phyloP scores from a whole-genome alignment of 2,329 filamentous ascomycete species.

The Venturia asperata region DNA sequence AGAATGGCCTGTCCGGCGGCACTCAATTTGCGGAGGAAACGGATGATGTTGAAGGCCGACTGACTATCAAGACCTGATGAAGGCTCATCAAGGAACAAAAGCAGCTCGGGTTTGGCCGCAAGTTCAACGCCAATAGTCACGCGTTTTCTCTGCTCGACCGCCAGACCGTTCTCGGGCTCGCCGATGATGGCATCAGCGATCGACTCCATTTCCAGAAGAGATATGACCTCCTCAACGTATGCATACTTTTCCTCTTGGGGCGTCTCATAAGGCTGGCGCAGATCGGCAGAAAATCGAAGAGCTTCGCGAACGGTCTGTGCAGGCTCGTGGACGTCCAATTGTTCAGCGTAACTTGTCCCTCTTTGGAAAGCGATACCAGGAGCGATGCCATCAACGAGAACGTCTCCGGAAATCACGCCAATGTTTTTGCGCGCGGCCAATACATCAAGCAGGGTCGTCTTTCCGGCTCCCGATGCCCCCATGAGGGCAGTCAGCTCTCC shows the following conservation, averaged over 20 bases:
- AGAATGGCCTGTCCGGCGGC: slow-evolving; percentile 80
- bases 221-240: slow-evolving; percentile 60
- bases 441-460: slow-evolving; percentile 78
- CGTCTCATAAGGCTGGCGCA: slow-evolving; percentile 54
- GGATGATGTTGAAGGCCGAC: slow-evolving; percentile 68
- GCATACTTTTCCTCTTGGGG: slow-evolving; percentile 55
- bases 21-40: slow-evolving; percentile 69
- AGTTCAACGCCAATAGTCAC: slow-evolving; percentile 58
- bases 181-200: slow-evolving; percentile 61
- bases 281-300: slow-evolving; percentile 57
- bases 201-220: slow-evolving; percentile 58
- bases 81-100: slow-evolving; percentile 73
- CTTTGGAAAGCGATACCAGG: slow-evolving; percentile 56
- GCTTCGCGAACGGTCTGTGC: slow-evolving; percentile 59
- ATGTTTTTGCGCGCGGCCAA: slow-evolving; percentile 59
- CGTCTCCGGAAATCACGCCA: slow-evolving; percentile 56
- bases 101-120: slow-evolving; percentile 59
- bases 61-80: slow-evolving; percentile 68
- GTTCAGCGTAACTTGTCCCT: slow-evolving; percentile 58
- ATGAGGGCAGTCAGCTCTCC: slow-evolving; percentile 73
- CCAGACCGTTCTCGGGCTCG: slow-evolving; percentile 51
- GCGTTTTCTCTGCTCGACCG: slow-evolving; percentile 61
- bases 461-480: slow-evolving; percentile 68
- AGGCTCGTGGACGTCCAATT: slow-evolving; percentile 57
- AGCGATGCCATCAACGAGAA: slow-evolving; percentile 53